Evolutionary conservation across 192 early-diverging fungal species (phyloP).

Genomic region (Coemansia nantahalensis): DNA sequence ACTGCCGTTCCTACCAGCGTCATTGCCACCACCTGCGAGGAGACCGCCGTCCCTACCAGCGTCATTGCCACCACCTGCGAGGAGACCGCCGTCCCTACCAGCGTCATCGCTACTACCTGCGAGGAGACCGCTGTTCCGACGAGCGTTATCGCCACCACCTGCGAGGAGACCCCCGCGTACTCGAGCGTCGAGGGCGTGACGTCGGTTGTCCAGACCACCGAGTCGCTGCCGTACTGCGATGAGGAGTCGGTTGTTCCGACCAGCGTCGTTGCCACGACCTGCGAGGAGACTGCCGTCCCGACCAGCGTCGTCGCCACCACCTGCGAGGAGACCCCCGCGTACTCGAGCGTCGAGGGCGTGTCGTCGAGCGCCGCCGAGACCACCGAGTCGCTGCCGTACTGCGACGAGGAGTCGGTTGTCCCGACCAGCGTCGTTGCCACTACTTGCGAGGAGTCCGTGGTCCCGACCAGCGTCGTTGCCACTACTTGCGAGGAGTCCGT

Average conservation of each 20-base stretch:
- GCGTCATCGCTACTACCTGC: conserved; percentile 6
- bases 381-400: conserved; percentile 5
- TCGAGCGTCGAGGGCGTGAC: conserved; percentile 10
- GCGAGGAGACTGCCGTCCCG: not conserved
- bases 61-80: not conserved
- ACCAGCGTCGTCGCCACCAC: no score
- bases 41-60: not conserved
- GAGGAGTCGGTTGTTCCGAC: not conserved
- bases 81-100: conserved; percentile 8
- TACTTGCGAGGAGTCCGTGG: conserved; percentile 2
- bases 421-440: not conserved
- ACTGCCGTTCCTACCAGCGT: not conserved
- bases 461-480: no score
- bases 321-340: conserved; percentile 2
- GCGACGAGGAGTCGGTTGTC: not conserved
- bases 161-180: not conserved
- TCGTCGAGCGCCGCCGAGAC: not conserved
- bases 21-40: no score
- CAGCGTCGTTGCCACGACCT: conserved; percentile 2
- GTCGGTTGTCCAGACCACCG: conserved; percentile 3
- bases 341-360: no score
- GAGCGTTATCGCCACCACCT: not conserved
- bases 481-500: conserved; percentile 1
- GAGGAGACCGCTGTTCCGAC: conserved; percentile 1
- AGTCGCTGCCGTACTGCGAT: conserved; percentile 8